Evolutionary conservation across 257 asterid species (phyloP).

Genomic region (Verbena officinalis): DNA sequence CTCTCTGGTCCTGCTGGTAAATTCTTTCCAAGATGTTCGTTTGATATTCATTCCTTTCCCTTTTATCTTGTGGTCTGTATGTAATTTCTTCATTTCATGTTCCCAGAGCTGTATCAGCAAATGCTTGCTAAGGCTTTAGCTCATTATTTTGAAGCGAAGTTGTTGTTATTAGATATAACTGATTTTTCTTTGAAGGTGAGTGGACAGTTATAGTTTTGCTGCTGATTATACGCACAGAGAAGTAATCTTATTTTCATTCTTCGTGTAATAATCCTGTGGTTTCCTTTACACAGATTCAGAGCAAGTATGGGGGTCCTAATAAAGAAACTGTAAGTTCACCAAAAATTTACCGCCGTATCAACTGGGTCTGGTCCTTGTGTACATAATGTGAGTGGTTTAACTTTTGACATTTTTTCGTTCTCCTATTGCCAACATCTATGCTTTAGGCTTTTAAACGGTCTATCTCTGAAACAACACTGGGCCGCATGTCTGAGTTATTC

Average conservation of each 20-base stretch:
- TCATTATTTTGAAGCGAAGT: conserved; percentile 75
- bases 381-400: background rate
- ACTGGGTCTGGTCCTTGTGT: background rate
- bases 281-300: conserved; percentile 59
- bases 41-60: background rate
- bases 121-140: conserved; percentile 89
- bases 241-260: background rate
- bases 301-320: conserved; percentile 66
- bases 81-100: background rate
- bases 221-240: conserved; percentile 2
- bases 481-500: conserved; percentile 62
- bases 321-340: conserved; percentile 56
- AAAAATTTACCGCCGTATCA: background rate
- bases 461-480: conserved; percentile 72
- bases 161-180: conserved; percentile 69
- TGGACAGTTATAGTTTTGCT: conserved; percentile 1
- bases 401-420: background rate
- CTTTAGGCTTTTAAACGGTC: conserved; percentile 76
- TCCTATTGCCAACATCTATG: conserved; percentile 19
- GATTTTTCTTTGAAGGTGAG: conserved; percentile 80
- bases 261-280: conserved; percentile 21
- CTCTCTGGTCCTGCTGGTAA: conserved; percentile 93
- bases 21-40: conserved; percentile 13
- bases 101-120: conserved; percentile 74
- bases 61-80: conserved; percentile 12